phyloP scores from a whole-genome alignment of 257 asterid genomes.

The Jacaranda copaia region DNA sequence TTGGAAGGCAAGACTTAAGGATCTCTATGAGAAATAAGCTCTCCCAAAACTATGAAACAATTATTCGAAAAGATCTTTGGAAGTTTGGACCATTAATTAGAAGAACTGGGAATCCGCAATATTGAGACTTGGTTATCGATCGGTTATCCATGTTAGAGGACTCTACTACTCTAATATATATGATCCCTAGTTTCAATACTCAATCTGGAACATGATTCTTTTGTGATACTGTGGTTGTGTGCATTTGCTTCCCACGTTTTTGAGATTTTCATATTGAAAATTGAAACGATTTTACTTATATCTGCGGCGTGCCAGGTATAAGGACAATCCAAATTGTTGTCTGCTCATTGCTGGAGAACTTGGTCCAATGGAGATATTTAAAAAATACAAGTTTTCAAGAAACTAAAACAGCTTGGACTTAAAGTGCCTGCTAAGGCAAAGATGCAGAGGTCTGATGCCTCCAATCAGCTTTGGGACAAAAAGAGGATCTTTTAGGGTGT shows the following conservation, averaged over 20 bases:
- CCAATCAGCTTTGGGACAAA: slow-evolving; percentile 37
- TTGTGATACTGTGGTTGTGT: slow-evolving; percentile 7
- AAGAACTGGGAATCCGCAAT: slow-evolving; percentile 6
- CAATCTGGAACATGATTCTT: slow-evolving; percentile 22
- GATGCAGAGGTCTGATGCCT: slow-evolving; percentile 42
- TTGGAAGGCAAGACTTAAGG: slow-evolving; percentile 50
- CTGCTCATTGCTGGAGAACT: slow-evolving; percentile 71
- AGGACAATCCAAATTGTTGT: no score
- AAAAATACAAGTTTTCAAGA: slow-evolving; percentile 54
- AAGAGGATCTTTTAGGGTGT: slow-evolving; percentile 37
- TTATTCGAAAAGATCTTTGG: neutral
- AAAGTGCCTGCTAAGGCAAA: slow-evolving; percentile 59
- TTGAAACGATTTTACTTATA: no score
- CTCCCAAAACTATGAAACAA: neutral
- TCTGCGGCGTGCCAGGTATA: no score
- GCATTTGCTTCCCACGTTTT: slow-evolving; percentile 13
- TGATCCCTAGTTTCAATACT: slow-evolving; percentile 8
- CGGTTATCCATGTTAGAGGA: slow-evolving; percentile 11
- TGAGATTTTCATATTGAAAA: slow-evolving; percentile 25
- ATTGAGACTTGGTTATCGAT: slow-evolving; percentile 24
- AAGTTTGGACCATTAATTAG: no score
- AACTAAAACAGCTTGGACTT: slow-evolving; percentile 62
- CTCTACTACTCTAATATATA: no score
- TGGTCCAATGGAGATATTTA: slow-evolving; percentile 63
- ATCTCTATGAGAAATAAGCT: slow-evolving; percentile 78